A percentile compares a stretch with the other conserved stretches of the same genome.
Evolutionary conservation across 257 asterid genomes (phyloP).

Genomic region (Haberlea rhodopensis): DNA sequence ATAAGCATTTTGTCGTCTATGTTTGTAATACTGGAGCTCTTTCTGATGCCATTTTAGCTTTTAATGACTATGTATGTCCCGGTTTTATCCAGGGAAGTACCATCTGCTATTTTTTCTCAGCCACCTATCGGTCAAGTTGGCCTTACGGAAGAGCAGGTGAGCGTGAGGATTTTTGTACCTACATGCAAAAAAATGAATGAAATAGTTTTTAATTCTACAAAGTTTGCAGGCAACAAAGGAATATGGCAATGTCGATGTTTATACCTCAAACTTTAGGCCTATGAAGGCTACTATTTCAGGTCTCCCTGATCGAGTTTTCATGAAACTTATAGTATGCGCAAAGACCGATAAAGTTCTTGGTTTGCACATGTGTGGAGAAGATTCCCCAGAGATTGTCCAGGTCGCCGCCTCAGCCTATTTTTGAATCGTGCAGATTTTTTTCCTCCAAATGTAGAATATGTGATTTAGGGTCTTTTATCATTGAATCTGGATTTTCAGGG

Average conservation of each 20-base stretch:
- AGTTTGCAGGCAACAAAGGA: constrained; percentile 59
- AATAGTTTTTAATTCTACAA: constrained; percentile 21
- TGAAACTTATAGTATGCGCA: constrained; percentile 87
- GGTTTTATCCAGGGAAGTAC: constrained; percentile 62
- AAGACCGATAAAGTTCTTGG: constrained; percentile 84
- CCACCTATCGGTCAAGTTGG: constrained; percentile 97
- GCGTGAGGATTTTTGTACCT: constrained; percentile 17
- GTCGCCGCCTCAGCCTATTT: constrained; percentile 34
- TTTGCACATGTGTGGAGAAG: constrained; percentile 93
- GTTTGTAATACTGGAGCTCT: not conserved
- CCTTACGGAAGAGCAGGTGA: constrained; percentile 88
- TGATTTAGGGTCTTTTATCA: not conserved
- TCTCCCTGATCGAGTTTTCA: constrained; percentile 82
- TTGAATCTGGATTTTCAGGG: constrained; percentile 53
- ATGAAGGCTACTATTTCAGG: constrained; percentile 95
- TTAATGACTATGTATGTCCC: constrained; percentile 19
- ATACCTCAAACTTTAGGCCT: constrained; percentile 81
- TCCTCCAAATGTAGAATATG: not conserved
- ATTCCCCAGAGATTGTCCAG: constrained; percentile 90
- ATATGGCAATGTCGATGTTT: constrained; percentile 79
- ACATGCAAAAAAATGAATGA: constrained; percentile 18
- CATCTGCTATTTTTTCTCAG: constrained; percentile 92
- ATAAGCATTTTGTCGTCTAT: not conserved
- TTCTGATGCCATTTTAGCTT: not conserved
- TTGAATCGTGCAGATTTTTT: not conserved